Evolutionary conservation across 805 yeast genomes (phyloP).

Genomic region (Candida chauliodis): DNA sequence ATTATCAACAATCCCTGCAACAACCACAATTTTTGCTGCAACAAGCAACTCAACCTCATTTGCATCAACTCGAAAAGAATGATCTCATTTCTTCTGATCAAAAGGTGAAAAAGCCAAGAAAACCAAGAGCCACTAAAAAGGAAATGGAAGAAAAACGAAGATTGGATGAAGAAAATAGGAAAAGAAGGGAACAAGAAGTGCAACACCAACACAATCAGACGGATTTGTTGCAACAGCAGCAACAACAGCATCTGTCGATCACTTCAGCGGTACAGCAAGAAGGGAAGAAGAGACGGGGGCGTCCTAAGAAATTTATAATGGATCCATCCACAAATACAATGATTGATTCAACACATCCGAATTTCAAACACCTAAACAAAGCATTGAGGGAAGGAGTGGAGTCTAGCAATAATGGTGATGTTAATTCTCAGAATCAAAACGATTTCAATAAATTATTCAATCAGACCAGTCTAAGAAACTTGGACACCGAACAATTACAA

Average conservation of each 20-base stretch:
- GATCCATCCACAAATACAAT: conserved; percentile 40
- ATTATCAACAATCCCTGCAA: conserved; percentile 9
- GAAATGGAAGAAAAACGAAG: conserved; percentile 10
- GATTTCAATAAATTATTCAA: conserved; percentile 19
- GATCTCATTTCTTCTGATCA: conserved; percentile 7
- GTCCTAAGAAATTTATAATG: conserved; percentile 38
- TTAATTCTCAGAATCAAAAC: conserved; percentile 4
- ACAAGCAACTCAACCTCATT: conserved; percentile 11
- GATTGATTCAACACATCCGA: conserved; percentile 40
- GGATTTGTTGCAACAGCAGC: conserved; percentile 10
- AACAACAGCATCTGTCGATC: conserved; percentile 7
- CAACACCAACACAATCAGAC: conserved; percentile 1
- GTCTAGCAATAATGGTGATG: not conserved
- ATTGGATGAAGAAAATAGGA: conserved; percentile 15
- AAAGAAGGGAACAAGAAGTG: conserved; percentile 12
- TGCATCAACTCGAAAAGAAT: conserved; percentile 7
- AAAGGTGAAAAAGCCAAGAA: conserved; percentile 10
- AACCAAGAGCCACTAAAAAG: conserved; percentile 11
- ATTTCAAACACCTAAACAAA: conserved; percentile 37
- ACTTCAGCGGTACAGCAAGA: conserved; percentile 11
- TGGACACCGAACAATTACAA: conserved; percentile 31
- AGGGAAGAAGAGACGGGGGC: conserved; percentile 36
- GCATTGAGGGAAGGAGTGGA: conserved; percentile 11
- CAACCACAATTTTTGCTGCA: conserved; percentile 11
- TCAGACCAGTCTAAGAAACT: conserved; percentile 26